phyloP scores from a whole-genome alignment of 1,284 basidiomycete species.

The Tetrapyrgos nigripes region DNA sequence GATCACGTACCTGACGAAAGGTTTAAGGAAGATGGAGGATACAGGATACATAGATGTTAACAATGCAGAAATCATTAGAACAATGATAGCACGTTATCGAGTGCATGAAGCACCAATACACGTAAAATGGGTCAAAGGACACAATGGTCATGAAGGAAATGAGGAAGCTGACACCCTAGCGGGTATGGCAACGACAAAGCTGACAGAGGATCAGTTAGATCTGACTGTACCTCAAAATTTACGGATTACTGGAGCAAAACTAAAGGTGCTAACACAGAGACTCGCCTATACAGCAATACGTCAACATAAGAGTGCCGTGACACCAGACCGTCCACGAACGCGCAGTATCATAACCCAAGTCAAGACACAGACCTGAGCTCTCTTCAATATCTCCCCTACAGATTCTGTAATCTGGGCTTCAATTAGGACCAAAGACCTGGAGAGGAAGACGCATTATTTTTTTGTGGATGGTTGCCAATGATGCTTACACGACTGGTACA shows the following conservation, averaged over 20 bases:
- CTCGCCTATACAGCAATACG: constrained; percentile 20
- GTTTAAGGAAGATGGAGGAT: constrained; percentile 23
- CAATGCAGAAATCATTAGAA: constrained; percentile 16
- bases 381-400: too few relatives aligned
- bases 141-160: constrained; percentile 20
- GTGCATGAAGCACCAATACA: constrained; percentile 10
- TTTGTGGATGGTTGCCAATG: too few relatives aligned
- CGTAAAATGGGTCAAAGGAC: constrained; percentile 25
- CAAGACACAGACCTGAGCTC: too few relatives aligned
- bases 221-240: background rate
- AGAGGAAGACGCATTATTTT: too few relatives aligned
- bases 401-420: too few relatives aligned
- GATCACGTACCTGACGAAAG: constrained; percentile 23
- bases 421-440: too few relatives aligned
- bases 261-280: constrained; percentile 18
- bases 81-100: constrained; percentile 11
- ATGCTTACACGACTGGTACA: too few relatives aligned
- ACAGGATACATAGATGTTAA: constrained; percentile 17
- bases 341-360: too few relatives aligned
- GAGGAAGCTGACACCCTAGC: constrained; percentile 18
- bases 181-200: background rate
- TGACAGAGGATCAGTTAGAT: background rate
- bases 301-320: background rate
- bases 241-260: constrained; percentile 18
- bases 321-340: too few relatives aligned